phyloP scores from a whole-genome alignment of 2,329 filamentous ascomycete species.

The Colletotrichum sp. region DNA sequence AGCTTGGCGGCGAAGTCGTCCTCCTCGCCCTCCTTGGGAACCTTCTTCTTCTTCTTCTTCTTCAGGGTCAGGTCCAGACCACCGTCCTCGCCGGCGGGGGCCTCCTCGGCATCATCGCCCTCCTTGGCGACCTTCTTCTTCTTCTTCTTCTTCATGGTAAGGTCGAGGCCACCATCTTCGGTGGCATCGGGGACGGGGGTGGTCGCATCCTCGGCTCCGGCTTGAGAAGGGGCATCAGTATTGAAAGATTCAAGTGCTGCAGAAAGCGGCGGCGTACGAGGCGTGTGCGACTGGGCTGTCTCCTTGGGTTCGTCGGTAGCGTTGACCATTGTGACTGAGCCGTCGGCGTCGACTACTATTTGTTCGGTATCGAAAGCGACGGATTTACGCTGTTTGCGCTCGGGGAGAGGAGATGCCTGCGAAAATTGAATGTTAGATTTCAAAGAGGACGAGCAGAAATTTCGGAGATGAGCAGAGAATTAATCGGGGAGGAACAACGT shows the following conservation, averaged over 20 bases:
- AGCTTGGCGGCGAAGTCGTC: conserved; percentile 67
- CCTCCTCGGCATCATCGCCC: conserved; percentile 55
- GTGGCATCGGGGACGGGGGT: conserved; percentile 47
- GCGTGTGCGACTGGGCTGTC: conserved; percentile 80
- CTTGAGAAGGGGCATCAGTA: conserved; percentile 50
- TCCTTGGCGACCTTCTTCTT: conserved; percentile 70
- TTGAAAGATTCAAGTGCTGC: conserved; percentile 58
- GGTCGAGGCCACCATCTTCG: conserved; percentile 61
- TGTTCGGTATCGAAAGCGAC: conserved; percentile 92
- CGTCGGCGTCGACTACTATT: conserved; percentile 87
- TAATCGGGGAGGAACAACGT: conserved; percentile 6
- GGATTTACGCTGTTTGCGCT: conserved; percentile 85
- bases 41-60: conserved; percentile 82
- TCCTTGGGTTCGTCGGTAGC: conserved; percentile 77
- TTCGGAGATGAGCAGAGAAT: background rate
- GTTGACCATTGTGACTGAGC: conserved; percentile 79
- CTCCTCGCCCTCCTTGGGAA: conserved; percentile 64
- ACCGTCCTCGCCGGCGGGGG: conserved; percentile 52
- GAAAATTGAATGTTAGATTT: conserved; percentile 6
- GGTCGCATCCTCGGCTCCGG: conserved; percentile 43
- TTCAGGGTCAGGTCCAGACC: conserved; percentile 67
- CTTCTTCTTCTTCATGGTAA: conserved; percentile 75
- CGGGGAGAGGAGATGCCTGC: conserved; percentile 34
- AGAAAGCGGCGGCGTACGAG: conserved; percentile 67
- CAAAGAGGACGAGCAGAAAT: background rate